Percentiles rank a stretch among this genome's conserved stretches.
These are phyloP conservation scores for Fulvia fulva DNA, from an alignment of 2,329 filamentous ascomycete genomes.

Conservation along the genomic window DNA sequence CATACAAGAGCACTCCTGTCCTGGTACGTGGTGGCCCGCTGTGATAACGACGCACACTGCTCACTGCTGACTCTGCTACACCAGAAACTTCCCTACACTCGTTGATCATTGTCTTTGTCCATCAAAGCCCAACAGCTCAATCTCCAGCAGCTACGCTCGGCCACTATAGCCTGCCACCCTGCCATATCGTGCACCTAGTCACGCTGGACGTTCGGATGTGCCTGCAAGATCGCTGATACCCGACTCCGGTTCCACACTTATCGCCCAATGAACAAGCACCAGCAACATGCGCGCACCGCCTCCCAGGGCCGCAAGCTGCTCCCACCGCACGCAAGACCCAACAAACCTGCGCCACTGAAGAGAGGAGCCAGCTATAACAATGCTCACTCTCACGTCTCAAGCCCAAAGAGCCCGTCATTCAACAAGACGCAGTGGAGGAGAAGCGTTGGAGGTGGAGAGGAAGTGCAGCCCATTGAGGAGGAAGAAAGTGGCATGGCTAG, in stretches of 20 bases:
- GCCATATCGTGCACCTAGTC: neutral
- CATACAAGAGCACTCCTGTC: neutral
- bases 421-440: conserved; percentile 18
- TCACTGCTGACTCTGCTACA: neutral
- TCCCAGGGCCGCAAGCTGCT: conserved; percentile 27
- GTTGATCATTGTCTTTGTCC: neutral
- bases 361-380: conserved; percentile 26
- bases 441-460: conserved; percentile 15
- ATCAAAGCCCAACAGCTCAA: neutral
- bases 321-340: conserved; percentile 25
- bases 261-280: conserved; percentile 24
- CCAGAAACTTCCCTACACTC: neutral
- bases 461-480: conserved; percentile 29
- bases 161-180: neutral
- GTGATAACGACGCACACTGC: neutral
- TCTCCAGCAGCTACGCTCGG: neutral
- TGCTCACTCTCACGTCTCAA: conserved; percentile 13
- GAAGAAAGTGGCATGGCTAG: conserved; percentile 51
- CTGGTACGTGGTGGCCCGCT: neutral
- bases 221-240: conserved; percentile 5
- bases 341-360: conserved; percentile 22
- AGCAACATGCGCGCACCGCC: conserved; percentile 23
- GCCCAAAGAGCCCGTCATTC: conserved; percentile 7
- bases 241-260: conserved; percentile 1
- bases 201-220: conserved; percentile 1